Evolutionary conservation across 441 rosid genomes (phyloP), one percentile per base, ranked within the genome.

Genomic region (Omphalea diandra): DNA sequence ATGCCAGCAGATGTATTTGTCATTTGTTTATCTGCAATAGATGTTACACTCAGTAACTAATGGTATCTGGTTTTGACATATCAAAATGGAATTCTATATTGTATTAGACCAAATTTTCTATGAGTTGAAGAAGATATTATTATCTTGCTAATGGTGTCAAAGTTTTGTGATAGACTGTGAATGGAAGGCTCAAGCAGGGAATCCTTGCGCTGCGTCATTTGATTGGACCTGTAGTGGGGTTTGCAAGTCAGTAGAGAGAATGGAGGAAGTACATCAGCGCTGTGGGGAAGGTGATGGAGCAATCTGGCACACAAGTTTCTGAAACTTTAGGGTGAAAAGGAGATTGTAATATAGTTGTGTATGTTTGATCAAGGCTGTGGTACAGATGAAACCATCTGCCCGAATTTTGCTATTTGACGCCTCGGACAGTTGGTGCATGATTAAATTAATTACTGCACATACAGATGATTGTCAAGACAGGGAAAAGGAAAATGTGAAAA

Each of bases 211-310:
- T 0, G 97, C 98, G 46, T 91, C 98, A 0, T 94, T 91, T 59
- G 98, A 91, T 41, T 94, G 98, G 97, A 88, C 83, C 74, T 94
- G 97, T 84, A 90, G 97, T 18, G 98, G 98, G 64, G 67, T 94
- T 31, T 94, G 97, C 87, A 88, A 87, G 76, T 88, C 98, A 0
- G 94, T 84, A 32, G 97, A 91, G 79, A 90, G 94, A 75, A 94
- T 94, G 98, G 84, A 77, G 63, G 97, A 83, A 75, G 87, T 94
- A 70, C 98, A 94, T 73, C 87, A 83, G 79, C 90, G 86, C 12
- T 94, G 98, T 22, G 97, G 98, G n/a, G 98, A 94, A 79, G 98
- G 88, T 0, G 81, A 90, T 0, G 93, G 84, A 73, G 94, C 97
- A 27, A 90, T 91, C 62, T 90, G 97, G 97, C 94, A 89, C 59